Percentiles rank a stretch among this genome's conserved stretches.
These are phyloP conservation scores for Salix caprea DNA, from an alignment of 345 rosid genomes.

Conservation along the genomic window DNA sequence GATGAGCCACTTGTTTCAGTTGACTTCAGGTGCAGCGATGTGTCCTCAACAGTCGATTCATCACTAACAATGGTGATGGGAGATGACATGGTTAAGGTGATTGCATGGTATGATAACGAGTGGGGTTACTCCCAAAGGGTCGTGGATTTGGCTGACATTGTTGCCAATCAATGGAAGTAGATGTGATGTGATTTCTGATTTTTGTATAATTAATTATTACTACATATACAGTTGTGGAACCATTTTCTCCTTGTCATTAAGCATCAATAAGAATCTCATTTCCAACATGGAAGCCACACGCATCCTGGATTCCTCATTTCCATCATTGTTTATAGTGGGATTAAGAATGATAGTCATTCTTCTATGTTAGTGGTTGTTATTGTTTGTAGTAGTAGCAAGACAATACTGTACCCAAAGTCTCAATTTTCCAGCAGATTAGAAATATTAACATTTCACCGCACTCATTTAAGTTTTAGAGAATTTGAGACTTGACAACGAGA, in stretches of 20 bases:
- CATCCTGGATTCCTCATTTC: not conserved
- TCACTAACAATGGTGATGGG: constrained; percentile 98
- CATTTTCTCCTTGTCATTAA: constrained; percentile 3
- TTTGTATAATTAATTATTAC: constrained; percentile 28
- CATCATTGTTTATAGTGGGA: not conserved
- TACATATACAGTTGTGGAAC: constrained; percentile 6
- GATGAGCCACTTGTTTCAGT: constrained; percentile 95
- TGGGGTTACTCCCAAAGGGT: constrained; percentile 99
- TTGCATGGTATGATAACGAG: constrained; percentile 96
- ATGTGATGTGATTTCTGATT: constrained; percentile 24
- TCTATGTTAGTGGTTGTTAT: too few species aligned
- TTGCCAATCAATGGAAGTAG: constrained; percentile 83
- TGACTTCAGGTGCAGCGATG: constrained; percentile 91
- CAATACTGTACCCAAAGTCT: too few species aligned
- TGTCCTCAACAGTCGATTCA: constrained; percentile 76
- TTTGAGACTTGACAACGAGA: too few species aligned
- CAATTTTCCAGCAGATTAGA: too few species aligned
- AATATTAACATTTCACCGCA: too few species aligned
- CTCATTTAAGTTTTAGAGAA: too few species aligned
- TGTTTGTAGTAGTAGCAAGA: too few species aligned
- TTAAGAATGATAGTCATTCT: too few species aligned
- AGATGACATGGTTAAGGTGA: constrained; percentile 96
- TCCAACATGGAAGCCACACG: not conserved
- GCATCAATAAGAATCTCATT: constrained; percentile 22
- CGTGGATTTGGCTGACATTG: constrained; percentile 90